Percentiles rank a stretch among this genome's conserved stretches.
Conservation (phyloP, 2,329 filamentous ascomycete genomes). For the Fusarium sp. region DNA sequence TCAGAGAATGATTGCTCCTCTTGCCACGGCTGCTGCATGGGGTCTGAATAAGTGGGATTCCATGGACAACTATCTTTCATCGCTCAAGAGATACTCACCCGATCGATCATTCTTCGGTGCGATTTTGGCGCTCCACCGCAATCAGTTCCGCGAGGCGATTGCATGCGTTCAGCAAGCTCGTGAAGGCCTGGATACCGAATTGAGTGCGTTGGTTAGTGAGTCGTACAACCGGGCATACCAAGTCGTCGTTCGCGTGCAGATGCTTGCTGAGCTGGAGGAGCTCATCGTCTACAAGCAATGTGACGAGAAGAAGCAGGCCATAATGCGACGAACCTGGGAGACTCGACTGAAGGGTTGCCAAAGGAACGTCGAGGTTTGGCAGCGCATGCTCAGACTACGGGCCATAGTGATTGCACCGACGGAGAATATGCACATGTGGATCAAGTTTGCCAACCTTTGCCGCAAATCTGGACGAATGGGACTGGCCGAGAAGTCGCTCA, state of each 20-base stretch:
- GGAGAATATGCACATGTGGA: constrained; percentile 99
- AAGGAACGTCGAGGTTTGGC: constrained; percentile 97
- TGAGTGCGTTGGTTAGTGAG: constrained; percentile 96
- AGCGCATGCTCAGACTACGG: constrained; percentile 94
- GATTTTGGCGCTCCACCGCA: constrained; percentile 92
- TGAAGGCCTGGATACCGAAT: constrained; percentile 92
- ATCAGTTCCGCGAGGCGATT: constrained; percentile 93
- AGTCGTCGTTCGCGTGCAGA: constrained; percentile 97
- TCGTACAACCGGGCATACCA: constrained; percentile 98
- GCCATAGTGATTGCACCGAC: constrained; percentile 90
- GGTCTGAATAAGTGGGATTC: constrained; percentile 96
- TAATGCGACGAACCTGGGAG: constrained; percentile 95
- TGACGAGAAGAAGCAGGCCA: constrained; percentile 86
- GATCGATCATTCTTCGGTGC: constrained; percentile 98
- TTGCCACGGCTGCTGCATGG: constrained; percentile 97
- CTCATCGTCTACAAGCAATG: constrained; percentile 98
- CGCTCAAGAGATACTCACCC: constrained; percentile 93
- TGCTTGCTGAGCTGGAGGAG: constrained; percentile 98
- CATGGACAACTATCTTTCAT: constrained; percentile 96
- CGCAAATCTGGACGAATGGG: constrained; percentile 95
- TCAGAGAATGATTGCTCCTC: constrained; percentile 87
- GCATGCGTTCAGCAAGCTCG: constrained; percentile 89
- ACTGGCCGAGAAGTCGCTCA: constrained; percentile 92
- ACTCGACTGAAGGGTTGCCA: constrained; percentile 94
- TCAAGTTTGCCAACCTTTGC: constrained; percentile 98